Evolutionary conservation across 192 early-diverging fungal species (phyloP), one percentile per base, ranked within the genome.

Genomic region (Haplosporangium gracile): DNA sequence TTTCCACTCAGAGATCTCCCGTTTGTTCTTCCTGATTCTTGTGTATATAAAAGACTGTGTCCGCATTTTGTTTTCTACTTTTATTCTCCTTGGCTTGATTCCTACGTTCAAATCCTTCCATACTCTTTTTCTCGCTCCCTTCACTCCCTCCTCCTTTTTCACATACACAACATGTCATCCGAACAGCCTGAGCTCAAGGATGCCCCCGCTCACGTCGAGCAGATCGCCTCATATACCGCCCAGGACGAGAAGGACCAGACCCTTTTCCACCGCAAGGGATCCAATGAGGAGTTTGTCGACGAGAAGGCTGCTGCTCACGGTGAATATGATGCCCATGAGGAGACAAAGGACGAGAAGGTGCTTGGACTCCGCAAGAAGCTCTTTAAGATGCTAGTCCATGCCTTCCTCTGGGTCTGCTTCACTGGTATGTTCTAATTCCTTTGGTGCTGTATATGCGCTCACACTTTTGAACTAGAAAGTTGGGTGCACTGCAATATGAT

Each of bases 41-140:
- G 15, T 26, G 55, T 57, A 0, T 85, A 85, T 85, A 85, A 76
- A 85, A 24, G 55, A 11, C 40, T 75, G 2, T 40, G 22, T 63
- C 47, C 51, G 15, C 42, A 29, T 60, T 70, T 63, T 77, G 47
- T 74, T 70, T 39, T 65, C n/a, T 79, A 65, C 38, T 74, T 68
- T 68, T 78, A 71, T 70, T 29, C 63, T 75, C 83, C 70, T 85
- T 45, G 83, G 78, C 78, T 85, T 85, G 83, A 84, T 80, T 72
- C 78, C 68, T 72, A 29, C 43, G 60, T 80, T 70, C 83, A 65
- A 55, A 51, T 53, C 78, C 78, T 69, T 36, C 36, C 47, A 15
- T 65, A 70, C 65, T 24, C 57, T 24, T 49, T 42, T 68, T 38
- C 34, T 39, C 16, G 29, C 22, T 84, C 53, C 20, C 34, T 34